Evolutionary conservation across 768 basidiomycete species (phyloP).

Genomic region (Hypholoma fasciculare): DNA sequence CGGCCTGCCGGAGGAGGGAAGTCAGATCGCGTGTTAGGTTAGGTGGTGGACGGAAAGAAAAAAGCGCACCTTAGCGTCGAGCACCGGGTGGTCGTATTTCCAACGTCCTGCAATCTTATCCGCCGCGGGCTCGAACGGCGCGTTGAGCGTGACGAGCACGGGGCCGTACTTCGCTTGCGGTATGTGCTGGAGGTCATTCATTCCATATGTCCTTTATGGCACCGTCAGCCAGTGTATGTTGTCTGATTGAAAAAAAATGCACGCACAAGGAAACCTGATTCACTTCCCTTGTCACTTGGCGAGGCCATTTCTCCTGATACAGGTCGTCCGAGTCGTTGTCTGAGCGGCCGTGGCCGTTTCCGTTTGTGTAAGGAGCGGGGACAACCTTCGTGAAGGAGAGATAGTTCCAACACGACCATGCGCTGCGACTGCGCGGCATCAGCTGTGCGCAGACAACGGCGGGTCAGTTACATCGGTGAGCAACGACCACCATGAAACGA

Average conservation of each 20-base stretch:
- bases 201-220: conserved; percentile 51
- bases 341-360: neutral
- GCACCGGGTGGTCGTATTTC: conserved; percentile 69
- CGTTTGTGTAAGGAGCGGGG: neutral
- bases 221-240: neutral
- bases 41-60: neutral
- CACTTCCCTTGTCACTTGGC: conserved; percentile 34
- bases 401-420: conserved; percentile 85
- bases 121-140: conserved; percentile 58
- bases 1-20: too few relatives aligned
- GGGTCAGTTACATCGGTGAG: neutral
- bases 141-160: conserved; percentile 72
- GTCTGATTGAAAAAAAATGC: neutral
- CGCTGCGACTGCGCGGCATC: conserved; percentile 60
- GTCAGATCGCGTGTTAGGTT: too few relatives aligned
- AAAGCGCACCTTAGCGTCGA: conserved; percentile 46
- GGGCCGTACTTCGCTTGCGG: conserved; percentile 54
- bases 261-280: conserved; percentile 65
- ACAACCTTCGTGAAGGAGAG: conserved; percentile 45
- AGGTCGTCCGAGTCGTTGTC: conserved; percentile 6
- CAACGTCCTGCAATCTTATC: conserved; percentile 50
- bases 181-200: conserved; percentile 77
- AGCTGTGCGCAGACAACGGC: conserved; percentile 35
- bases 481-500: neutral
- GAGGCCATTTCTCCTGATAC: conserved; percentile 21